A percentile compares a stretch with the other conserved stretches of the same genome.
These are phyloP conservation scores for Eremomyces bilateralis DNA, from an alignment of 495 filamentous ascomycete genomes.

Conservation along the genomic window DNA sequence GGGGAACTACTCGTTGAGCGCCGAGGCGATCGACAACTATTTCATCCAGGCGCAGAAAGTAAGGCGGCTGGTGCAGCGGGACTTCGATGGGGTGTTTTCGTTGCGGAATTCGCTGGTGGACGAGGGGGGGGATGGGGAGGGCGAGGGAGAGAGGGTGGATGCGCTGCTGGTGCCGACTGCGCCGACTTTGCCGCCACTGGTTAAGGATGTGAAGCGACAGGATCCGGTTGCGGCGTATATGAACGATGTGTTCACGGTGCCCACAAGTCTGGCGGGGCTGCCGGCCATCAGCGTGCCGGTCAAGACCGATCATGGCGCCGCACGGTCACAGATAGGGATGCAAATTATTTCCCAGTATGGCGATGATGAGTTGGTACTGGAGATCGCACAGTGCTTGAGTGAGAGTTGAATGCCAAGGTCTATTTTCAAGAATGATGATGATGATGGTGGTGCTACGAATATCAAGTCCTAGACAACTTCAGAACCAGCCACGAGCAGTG, in stretches of 20 bases:
- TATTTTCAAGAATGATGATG: too few species aligned
- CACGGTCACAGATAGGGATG: conserved; percentile 34
- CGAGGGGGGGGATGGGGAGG: conserved; percentile 17
- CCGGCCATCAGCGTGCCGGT: conserved; percentile 77
- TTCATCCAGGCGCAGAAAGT: conserved; percentile 86
- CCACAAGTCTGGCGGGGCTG: conserved; percentile 77
- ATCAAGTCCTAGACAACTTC: too few species aligned
- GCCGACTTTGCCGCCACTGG: conserved; percentile 47
- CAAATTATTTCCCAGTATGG: conserved; percentile 86
- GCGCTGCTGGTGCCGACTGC: conserved; percentile 76
- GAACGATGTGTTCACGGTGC: conserved; percentile 91
- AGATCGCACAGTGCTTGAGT: conserved; percentile 29
- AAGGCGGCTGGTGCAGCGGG: conserved; percentile 57
- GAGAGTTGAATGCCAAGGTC: too few species aligned
- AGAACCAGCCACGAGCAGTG: too few species aligned
- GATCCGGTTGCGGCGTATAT: conserved; percentile 42
- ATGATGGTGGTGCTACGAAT: too few species aligned
- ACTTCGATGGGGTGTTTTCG: conserved; percentile 64
- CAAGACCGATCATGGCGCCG: conserved; percentile 15
- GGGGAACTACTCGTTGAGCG: conserved; percentile 77
- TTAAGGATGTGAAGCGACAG: conserved; percentile 25
- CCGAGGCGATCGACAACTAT: conserved; percentile 84
- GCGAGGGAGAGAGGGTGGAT: conserved; percentile 40
- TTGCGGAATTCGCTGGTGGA: conserved; percentile 41
- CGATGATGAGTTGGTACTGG: conserved; percentile 47